phyloP scores from a whole-genome alignment of 2,329 filamentous ascomycete species.

The Trichoderma sp. region DNA sequence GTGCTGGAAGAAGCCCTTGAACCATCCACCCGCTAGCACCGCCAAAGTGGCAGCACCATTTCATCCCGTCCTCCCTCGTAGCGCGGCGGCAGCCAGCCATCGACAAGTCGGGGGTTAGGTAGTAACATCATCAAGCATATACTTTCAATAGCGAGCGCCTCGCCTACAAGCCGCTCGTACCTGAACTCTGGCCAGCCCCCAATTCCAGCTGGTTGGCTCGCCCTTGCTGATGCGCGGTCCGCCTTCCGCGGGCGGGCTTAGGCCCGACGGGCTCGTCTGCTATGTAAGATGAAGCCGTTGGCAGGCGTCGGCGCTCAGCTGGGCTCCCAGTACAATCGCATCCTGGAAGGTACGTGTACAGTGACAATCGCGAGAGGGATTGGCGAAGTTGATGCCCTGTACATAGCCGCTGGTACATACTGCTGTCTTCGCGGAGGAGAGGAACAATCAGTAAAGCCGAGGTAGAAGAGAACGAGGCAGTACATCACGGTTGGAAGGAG shows the following conservation, averaged over 20 bases:
- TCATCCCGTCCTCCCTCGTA: too few species aligned
- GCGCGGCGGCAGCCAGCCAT: neutral
- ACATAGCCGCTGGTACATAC: too few species aligned
- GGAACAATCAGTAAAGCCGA: too few species aligned
- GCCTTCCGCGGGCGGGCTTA: slow-evolving; percentile 15
- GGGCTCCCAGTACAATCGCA: neutral
- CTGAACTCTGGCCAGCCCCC: neutral
- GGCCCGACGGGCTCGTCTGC: neutral
- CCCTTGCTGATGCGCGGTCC: slow-evolving; percentile 23
- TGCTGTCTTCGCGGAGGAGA: too few species aligned
- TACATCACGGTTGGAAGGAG: too few species aligned
- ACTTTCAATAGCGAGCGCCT: neutral
- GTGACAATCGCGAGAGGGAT: neutral
- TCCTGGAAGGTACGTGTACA: neutral
- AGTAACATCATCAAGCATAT: neutral
- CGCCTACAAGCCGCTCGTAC: neutral
- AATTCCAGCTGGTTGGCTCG: slow-evolving; percentile 27
- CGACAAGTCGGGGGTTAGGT: neutral
- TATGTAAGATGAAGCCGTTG: neutral
- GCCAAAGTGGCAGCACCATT: slow-evolving; percentile 3
- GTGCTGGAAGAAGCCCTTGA: too few species aligned
- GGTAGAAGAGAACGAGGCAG: too few species aligned
- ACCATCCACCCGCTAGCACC: neutral
- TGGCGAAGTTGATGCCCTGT: too few species aligned
- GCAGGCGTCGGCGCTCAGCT: neutral